Evolutionary conservation across 441 rosid species (phyloP).

Genomic region (Erodium chrysanthum): DNA sequence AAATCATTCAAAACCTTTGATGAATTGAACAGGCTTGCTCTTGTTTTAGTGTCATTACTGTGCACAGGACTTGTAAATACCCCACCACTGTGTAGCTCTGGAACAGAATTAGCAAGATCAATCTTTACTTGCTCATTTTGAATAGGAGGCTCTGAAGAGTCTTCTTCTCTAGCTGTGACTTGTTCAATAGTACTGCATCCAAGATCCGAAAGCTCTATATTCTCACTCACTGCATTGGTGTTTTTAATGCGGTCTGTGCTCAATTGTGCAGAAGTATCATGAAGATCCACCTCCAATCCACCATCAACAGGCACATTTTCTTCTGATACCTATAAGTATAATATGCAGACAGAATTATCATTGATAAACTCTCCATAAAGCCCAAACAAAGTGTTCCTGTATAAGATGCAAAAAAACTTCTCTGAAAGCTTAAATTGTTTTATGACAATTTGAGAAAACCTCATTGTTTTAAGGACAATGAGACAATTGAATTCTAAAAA

Average conservation of each 20-base stretch:
- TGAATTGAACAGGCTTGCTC: constrained; percentile 26
- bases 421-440: not conserved
- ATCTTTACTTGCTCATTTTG: constrained; percentile 21
- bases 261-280: constrained; percentile 13
- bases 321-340: constrained; percentile 33
- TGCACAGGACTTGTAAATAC: constrained; percentile 17
- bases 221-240: too few relatives aligned
- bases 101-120: constrained; percentile 9
- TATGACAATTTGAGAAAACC: not conserved
- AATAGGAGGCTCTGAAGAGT: constrained; percentile 16
- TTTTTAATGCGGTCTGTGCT: too few relatives aligned
- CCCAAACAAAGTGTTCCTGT: not conserved
- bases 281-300: constrained; percentile 20
- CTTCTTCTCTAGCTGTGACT: constrained; percentile 13
- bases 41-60: constrained; percentile 21
- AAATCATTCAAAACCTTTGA: constrained; percentile 28
- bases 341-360: not conserved
- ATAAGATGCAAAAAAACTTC: not conserved
- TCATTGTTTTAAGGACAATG: not conserved
- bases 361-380: not conserved
- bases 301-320: constrained; percentile 27
- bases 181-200: constrained; percentile 18
- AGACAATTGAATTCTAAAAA: not conserved
- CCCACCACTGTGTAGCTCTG: constrained; percentile 13
- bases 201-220: constrained; percentile 13